These are phyloP conservation scores for Didymella pomorum DNA, from an alignment of 2,329 filamentous ascomycete genomes.

Conservation along the genomic window DNA sequence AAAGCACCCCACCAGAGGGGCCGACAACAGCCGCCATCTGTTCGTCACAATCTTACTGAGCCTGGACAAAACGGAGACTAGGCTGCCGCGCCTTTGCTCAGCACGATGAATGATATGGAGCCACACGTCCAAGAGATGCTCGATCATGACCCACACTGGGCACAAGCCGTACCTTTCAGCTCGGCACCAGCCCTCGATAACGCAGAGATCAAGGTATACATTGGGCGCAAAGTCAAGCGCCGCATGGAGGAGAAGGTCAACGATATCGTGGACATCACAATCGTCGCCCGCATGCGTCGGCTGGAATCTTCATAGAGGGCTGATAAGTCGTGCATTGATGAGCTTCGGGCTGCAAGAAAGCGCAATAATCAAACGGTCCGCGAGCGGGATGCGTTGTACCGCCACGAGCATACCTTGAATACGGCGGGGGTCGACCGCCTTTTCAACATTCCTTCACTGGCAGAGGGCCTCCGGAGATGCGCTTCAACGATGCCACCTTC, in stretches of 20 bases:
- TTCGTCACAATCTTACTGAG: background rate
- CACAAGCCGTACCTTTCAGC: background rate
- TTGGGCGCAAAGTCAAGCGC: background rate
- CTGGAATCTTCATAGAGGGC: background rate
- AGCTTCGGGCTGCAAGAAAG: background rate
- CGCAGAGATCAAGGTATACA: background rate
- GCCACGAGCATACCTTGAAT: background rate
- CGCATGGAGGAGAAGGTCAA: background rate
- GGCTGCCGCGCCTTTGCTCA: background rate
- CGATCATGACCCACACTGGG: background rate
- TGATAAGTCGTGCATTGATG: background rate
- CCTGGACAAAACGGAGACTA: background rate
- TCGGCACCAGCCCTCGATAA: background rate
- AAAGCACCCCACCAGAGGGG: background rate
- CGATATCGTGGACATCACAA: background rate
- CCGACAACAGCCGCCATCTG: background rate
- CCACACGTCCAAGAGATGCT: conserved; percentile 2
- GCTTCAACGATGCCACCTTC: background rate
- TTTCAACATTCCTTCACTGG: background rate
- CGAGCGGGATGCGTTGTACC: background rate
- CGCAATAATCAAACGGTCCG: background rate
- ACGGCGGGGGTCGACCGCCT: background rate
- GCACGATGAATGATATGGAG: background rate
- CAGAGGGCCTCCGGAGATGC: background rate
- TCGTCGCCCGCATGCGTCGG: background rate